phyloP scores from a whole-genome alignment of 2,329 filamentous ascomycete species.

The Aspergillus versicolor region DNA sequence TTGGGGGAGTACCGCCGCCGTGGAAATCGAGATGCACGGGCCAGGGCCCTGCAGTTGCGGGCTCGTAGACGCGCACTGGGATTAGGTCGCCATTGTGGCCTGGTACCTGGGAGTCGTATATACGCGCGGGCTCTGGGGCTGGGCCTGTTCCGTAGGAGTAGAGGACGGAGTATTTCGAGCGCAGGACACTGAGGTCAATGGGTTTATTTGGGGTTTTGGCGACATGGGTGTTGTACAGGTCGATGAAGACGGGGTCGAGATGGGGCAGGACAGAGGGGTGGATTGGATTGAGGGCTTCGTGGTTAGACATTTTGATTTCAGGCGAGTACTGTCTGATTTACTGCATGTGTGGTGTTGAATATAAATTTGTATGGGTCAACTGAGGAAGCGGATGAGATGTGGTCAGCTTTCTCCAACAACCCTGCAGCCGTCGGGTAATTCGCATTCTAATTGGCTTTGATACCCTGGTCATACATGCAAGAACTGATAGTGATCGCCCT shows the following conservation, averaged over 20 bases:
- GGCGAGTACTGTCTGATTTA: no score
- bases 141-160: slow-evolving; percentile 48
- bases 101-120: slow-evolving; percentile 41
- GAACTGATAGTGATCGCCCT: background rate
- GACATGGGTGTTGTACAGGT: slow-evolving; percentile 50
- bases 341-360: no score
- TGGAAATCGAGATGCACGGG: slow-evolving; percentile 53
- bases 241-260: slow-evolving; percentile 49
- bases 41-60: slow-evolving; percentile 40
- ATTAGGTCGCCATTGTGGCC: slow-evolving; percentile 33
- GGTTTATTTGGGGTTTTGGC: slow-evolving; percentile 43
- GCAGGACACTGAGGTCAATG: slow-evolving; percentile 41
- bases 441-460: no score
- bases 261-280: slow-evolving; percentile 49
- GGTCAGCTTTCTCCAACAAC: no score
- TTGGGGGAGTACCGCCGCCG: slow-evolving; percentile 37
- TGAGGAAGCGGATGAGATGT: no score
- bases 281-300: slow-evolving; percentile 51
- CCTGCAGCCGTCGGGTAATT: no score
- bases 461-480: no score
- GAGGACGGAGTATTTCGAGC: slow-evolving; percentile 45
- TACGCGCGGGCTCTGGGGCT: slow-evolving; percentile 41
- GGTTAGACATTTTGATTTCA: slow-evolving; percentile 13
- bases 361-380: no score
- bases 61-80: slow-evolving; percentile 48